A percentile compares a stretch with the other conserved stretches of the same genome.
These are phyloP conservation scores for Phytophthora capsici DNA, from an alignment of 352 stramenopile genomes.

Conservation along the genomic window DNA sequence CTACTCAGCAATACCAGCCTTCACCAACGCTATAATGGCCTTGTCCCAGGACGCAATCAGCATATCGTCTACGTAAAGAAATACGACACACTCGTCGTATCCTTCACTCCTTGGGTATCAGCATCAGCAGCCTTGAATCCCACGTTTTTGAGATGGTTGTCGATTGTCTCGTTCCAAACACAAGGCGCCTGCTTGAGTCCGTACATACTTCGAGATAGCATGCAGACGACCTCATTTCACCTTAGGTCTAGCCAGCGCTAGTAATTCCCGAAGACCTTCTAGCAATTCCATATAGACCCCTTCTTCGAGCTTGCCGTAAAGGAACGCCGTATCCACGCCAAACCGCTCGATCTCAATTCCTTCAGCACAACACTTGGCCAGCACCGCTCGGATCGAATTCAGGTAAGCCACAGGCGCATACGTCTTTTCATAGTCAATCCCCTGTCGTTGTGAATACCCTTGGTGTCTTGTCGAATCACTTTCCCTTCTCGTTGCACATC, in stretches of 20 bases:
- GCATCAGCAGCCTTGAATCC: background rate
- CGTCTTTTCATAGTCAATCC: slow-evolving; percentile 11
- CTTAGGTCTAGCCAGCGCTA: background rate
- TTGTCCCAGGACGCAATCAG: slow-evolving; percentile 6
- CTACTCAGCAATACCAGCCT: slow-evolving; percentile 4
- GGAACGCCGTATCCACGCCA: background rate
- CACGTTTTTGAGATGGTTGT: background rate
- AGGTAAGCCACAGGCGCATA: slow-evolving; percentile 12
- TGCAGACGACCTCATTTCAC: background rate
- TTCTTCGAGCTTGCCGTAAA: background rate
- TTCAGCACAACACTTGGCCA: too few relatives aligned
- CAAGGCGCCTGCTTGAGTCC: background rate
- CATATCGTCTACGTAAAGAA: slow-evolving; percentile 3
- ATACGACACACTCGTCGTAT: background rate
- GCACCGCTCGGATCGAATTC: too few relatives aligned
- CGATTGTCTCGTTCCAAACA: background rate
- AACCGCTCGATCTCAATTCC: slow-evolving; percentile 6
- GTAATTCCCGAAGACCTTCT: background rate
- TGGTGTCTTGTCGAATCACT: background rate
- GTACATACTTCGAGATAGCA: background rate
- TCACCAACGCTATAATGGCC: slow-evolving; percentile 2
- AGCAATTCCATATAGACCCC: slow-evolving; percentile 1
- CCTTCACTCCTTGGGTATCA: background rate
- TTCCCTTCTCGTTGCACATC: slow-evolving; percentile 3
- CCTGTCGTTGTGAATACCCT: background rate